A percentile compares a stretch with the other conserved stretches of the same genome.
These are phyloP conservation scores for Trypanosoma vivax DNA, from an alignment of 208 protist genomes.

Conservation along the genomic window DNA sequence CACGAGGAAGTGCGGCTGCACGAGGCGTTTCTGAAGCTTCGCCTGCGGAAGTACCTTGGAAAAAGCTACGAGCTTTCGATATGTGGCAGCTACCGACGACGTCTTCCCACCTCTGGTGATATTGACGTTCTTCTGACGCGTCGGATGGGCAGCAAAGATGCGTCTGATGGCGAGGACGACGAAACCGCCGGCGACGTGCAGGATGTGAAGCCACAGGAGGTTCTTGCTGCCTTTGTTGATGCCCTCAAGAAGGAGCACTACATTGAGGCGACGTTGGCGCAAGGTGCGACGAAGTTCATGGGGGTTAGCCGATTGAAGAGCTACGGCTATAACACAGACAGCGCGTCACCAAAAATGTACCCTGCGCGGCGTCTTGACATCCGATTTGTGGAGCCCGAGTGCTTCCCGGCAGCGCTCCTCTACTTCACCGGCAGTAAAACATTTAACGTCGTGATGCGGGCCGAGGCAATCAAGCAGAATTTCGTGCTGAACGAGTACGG, in stretches of 20 bases:
- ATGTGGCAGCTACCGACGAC: slow-evolving; percentile 79
- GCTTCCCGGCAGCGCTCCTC: slow-evolving; percentile 78
- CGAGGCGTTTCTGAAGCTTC: slow-evolving; percentile 72
- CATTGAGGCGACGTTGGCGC: slow-evolving; percentile 74
- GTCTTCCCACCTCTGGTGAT: slow-evolving; percentile 57
- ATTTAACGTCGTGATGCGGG: slow-evolving; percentile 90
- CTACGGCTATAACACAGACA: slow-evolving; percentile 21
- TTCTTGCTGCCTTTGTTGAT: slow-evolving; percentile 47
- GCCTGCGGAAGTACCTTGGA: slow-evolving; percentile 65
- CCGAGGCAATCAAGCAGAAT: slow-evolving; percentile 70
- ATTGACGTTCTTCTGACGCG: slow-evolving; percentile 84
- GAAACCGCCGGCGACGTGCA: neutral
- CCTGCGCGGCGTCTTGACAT: slow-evolving; percentile 77
- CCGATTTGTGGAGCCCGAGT: slow-evolving; percentile 70
- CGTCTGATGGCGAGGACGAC: neutral
- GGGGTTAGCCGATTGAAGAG: slow-evolving; percentile 69
- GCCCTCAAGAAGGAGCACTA: slow-evolving; percentile 62
- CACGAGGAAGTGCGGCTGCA: slow-evolving; percentile 73
- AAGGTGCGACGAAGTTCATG: slow-evolving; percentile 87
- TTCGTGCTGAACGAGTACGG: slow-evolving; percentile 88
- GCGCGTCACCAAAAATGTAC: slow-evolving; percentile 26
- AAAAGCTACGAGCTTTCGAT: slow-evolving; percentile 60
- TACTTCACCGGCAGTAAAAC: slow-evolving; percentile 94
- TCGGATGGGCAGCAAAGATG: slow-evolving; percentile 9
- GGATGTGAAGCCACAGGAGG: slow-evolving; percentile 26